These are phyloP conservation scores for Oenanthe sinensis DNA, from an alignment of 129 eudicot genomes.

Conservation along the genomic window DNA sequence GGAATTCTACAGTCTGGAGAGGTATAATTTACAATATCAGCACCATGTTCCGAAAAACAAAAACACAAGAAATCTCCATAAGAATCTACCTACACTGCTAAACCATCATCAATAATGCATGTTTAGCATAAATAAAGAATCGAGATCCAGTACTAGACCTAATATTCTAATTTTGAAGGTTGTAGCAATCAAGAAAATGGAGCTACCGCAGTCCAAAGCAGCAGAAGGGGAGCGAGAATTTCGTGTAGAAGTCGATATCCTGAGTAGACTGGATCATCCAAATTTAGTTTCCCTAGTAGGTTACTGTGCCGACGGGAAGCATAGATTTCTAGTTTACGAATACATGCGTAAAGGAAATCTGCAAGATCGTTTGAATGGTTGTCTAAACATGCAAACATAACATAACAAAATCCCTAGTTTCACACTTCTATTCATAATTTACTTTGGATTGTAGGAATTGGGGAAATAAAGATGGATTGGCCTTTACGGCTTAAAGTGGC, in stretches of 20 bases:
- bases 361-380: conserved; percentile 89
- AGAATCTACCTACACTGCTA: not conserved
- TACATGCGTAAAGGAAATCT: conserved; percentile 92
- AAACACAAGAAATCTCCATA: not conserved
- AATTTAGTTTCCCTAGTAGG: conserved; percentile 88
- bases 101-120: not conserved
- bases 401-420: not conserved
- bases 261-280: conserved; percentile 96
- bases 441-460: conserved; percentile 40
- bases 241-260: conserved; percentile 92
- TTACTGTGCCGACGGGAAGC: conserved; percentile 96
- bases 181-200: conserved; percentile 99
- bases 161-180: conserved; percentile 28
- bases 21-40: conserved; percentile 27
- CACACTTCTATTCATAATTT: not conserved
- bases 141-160: not conserved
- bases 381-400: conserved; percentile 9
- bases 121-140: not conserved
- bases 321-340: conserved; percentile 87
- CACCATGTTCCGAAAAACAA: not conserved
- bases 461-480: conserved; percentile 91
- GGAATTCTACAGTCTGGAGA: conserved; percentile 83
- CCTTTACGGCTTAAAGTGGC: conserved; percentile 84
- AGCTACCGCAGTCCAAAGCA: conserved; percentile 66
- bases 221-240: conserved; percentile 98